Evolutionary conservation across 768 basidiomycete species (phyloP).

Genomic region (Lyophyllum decastes): DNA sequence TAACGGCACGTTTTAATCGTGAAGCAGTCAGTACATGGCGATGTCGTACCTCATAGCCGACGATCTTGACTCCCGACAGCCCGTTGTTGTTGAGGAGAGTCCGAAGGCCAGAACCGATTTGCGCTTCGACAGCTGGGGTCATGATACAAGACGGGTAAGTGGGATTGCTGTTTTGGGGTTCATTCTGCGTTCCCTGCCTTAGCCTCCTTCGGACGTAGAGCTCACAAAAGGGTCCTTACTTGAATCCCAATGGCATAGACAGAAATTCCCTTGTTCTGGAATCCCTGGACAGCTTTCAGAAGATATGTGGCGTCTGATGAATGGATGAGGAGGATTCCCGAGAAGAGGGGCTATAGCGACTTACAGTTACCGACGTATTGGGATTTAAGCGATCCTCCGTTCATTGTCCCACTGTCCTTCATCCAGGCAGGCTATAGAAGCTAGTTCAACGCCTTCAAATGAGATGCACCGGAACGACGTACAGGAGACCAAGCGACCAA

Average conservation of each 20-base stretch:
- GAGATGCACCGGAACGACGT: slow-evolving; percentile 19
- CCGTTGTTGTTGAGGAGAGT: slow-evolving; percentile 64
- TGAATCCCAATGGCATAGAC: slow-evolving; percentile 68
- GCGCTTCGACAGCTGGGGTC: slow-evolving; percentile 54
- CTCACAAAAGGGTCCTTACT: neutral
- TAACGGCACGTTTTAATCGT: slow-evolving; percentile 16
- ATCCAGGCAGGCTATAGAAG: slow-evolving; percentile 89
- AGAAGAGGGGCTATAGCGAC: slow-evolving; percentile 19
- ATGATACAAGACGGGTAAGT: slow-evolving; percentile 70
- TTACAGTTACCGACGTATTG: slow-evolving; percentile 49
- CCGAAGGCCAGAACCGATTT: slow-evolving; percentile 57
- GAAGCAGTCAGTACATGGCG: neutral
- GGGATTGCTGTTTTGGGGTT: slow-evolving; percentile 57
- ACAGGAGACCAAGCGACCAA: slow-evolving; percentile 78
- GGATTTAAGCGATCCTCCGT: slow-evolving; percentile 60
- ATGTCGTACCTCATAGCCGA: slow-evolving; percentile 42
- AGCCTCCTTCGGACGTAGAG: neutral
- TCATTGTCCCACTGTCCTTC: slow-evolving; percentile 68
- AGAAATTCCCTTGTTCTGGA: slow-evolving; percentile 58
- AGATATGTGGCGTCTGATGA: slow-evolving; percentile 68
- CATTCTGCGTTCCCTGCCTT: slow-evolving; percentile 31
- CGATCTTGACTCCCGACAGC: slow-evolving; percentile 56
- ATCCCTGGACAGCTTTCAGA: slow-evolving; percentile 71
- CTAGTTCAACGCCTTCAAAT: slow-evolving; percentile 8
- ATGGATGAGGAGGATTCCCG: neutral